phyloP scores from a whole-genome alignment of 2,329 filamentous ascomycete species.

The Didymella glomerata region DNA sequence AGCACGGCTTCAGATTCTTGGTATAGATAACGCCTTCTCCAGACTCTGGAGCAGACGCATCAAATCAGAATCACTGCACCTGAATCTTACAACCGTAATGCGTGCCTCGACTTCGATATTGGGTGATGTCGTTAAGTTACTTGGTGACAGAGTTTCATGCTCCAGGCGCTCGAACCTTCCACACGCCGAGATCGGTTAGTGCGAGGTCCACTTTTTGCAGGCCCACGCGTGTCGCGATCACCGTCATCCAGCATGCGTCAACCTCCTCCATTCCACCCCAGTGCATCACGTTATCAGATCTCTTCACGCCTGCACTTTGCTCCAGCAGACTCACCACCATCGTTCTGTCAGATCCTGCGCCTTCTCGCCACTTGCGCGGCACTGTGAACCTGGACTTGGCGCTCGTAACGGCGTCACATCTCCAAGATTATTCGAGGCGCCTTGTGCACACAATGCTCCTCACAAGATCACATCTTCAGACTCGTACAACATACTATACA shows the following conservation, averaged over 20 bases:
- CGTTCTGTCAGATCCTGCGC: constrained; percentile 21
- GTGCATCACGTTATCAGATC: constrained; percentile 26
- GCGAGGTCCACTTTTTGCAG: constrained; percentile 14
- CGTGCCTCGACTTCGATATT: background rate
- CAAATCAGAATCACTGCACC: background rate
- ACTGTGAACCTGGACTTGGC: constrained; percentile 20
- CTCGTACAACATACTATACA: constrained; percentile 24
- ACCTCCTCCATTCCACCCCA: constrained; percentile 26
- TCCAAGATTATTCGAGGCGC: constrained; percentile 26
- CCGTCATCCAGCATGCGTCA: constrained; percentile 24
- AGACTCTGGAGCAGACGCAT: too few species aligned
- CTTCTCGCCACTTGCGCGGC: constrained; percentile 6
- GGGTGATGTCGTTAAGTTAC: background rate
- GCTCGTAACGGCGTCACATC: constrained; percentile 30
- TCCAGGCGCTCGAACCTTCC: constrained; percentile 31
- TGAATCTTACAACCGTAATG: background rate
- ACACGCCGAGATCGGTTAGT: constrained; percentile 17
- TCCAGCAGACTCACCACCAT: constrained; percentile 17
- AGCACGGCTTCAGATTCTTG: constrained; percentile 73
- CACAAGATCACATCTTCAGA: constrained; percentile 28
- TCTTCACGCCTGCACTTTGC: constrained; percentile 1
- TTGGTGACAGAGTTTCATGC: constrained; percentile 13
- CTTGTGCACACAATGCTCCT: constrained; percentile 38
- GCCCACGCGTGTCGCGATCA: constrained; percentile 22
- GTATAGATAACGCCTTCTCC: constrained; percentile 50